A percentile compares a stretch with the other conserved stretches of the same genome.
These are phyloP conservation scores for Aspergillus versicolor DNA, from an alignment of 2,329 filamentous ascomycete genomes.

Conservation along the genomic window DNA sequence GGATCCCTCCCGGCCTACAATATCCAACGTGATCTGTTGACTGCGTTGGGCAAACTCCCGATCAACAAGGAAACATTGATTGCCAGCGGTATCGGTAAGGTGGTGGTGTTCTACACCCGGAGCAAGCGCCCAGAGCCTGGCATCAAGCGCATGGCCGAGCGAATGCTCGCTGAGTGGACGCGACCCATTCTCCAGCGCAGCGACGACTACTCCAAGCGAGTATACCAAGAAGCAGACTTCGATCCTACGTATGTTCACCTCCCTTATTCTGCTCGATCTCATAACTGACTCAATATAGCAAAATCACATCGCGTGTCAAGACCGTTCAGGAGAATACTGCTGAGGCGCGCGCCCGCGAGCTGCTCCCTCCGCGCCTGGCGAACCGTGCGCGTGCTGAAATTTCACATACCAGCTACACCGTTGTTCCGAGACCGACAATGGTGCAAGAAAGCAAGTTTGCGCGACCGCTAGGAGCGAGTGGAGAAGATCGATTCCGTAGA, in stretches of 20 bases:
- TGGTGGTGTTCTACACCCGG: slow-evolving; percentile 95
- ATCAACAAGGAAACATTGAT: slow-evolving; percentile 89
- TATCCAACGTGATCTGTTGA: slow-evolving; percentile 93
- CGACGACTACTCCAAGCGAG: slow-evolving; percentile 88
- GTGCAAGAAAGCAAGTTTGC: slow-evolving; percentile 47
- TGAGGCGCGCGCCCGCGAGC: slow-evolving; percentile 52
- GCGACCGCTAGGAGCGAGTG: slow-evolving; percentile 46
- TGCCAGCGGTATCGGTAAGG: slow-evolving; percentile 91
- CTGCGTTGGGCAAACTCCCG: slow-evolving; percentile 73
- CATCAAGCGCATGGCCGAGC: slow-evolving; percentile 93
- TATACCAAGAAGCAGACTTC: slow-evolving; percentile 58
- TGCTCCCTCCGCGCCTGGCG: slow-evolving; percentile 53
- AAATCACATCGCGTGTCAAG: slow-evolving; percentile 35
- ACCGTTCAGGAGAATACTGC: slow-evolving; percentile 43
- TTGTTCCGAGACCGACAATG: slow-evolving; percentile 60
- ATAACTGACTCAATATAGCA: slow-evolving; percentile 25
- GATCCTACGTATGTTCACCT: slow-evolving; percentile 51
- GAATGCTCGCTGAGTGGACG: slow-evolving; percentile 92
- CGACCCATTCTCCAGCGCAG: slow-evolving; percentile 89
- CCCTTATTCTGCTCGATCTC: slow-evolving; percentile 1
- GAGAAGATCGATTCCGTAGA: slow-evolving; percentile 49
- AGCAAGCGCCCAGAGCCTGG: slow-evolving; percentile 82
- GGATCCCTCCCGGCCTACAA: slow-evolving; percentile 94
- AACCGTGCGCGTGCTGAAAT: slow-evolving; percentile 61
- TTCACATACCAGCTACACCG: slow-evolving; percentile 60